Evolutionary conservation across 805 yeast genomes (phyloP).

Genomic region (Blastobotrys attinorum): DNA sequence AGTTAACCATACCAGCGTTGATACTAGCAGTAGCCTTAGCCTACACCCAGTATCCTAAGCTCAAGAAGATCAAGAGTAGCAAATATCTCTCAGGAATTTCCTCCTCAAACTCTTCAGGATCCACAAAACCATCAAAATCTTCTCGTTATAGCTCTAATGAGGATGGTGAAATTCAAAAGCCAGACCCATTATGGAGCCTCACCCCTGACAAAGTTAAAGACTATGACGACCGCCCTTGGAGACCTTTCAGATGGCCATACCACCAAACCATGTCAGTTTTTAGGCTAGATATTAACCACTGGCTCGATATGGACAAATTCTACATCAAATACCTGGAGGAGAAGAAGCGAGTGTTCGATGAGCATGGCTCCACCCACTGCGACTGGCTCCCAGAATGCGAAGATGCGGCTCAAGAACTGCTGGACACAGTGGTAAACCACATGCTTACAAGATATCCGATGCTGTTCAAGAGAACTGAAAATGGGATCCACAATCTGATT

Average conservation of each 20-base stretch:
- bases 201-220: slow-evolving; percentile 59
- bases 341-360: slow-evolving; percentile 48
- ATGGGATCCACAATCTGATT: slow-evolving; percentile 52
- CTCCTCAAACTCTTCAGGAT: too few species aligned
- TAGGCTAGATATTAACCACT: slow-evolving; percentile 63
- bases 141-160: neutral
- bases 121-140: neutral
- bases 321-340: slow-evolving; percentile 60
- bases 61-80: too few species aligned
- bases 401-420: slow-evolving; percentile 48
- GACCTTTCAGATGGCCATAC: slow-evolving; percentile 75
- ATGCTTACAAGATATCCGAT: slow-evolving; percentile 56
- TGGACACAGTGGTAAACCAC: slow-evolving; percentile 55
- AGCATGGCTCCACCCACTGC: slow-evolving; percentile 53
- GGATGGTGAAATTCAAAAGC: neutral
- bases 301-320: slow-evolving; percentile 76
- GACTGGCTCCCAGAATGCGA: slow-evolving; percentile 62
- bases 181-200: slow-evolving; percentile 27
- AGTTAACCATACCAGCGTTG: too few species aligned
- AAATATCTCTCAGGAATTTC: too few species aligned
- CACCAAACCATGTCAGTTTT: slow-evolving; percentile 73
- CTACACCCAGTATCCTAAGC: too few species aligned
- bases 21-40: too few species aligned
- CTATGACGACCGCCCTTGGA: slow-evolving; percentile 72
- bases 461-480: slow-evolving; percentile 42